Base-by-base conservation (phyloP, 768 basidiomycete species). In the Bullera alba region DNA sequence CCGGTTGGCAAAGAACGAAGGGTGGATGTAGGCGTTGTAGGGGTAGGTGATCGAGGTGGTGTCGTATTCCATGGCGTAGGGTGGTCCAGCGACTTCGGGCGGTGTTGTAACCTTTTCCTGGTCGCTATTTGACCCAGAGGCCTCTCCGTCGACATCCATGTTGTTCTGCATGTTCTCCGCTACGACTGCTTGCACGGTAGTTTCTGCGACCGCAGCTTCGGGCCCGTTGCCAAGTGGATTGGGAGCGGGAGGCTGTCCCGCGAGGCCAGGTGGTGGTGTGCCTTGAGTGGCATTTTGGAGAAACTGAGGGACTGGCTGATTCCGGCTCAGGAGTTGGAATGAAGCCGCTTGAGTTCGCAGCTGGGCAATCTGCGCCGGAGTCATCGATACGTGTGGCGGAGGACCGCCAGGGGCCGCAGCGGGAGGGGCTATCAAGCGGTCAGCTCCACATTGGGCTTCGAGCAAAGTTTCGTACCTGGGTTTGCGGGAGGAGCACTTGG, bases 21-120 rank as follows among this genome's bases (percentile, higher is more conserved):
- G 91, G 61, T 90, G 81, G 25, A 80, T 78, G 68, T 82, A 92
- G 17, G 91, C 84, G 70, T 93, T 93, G 76, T 91, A 92, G 2
- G 91, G 91, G 63, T 92, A 90, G 52, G 92, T 83, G 34, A 81
- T 80, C 0, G 88, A 90, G 50, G 80, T 77, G 46, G 80, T 75
- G 67, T 92, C 81, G 67, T 86, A 85, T 54, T 93, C 89, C 26
- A 86, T 76, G 28, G 68, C 71, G 47, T 70, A 64, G 5, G 62
- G 56, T 17, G 63, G 60, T 25, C 50, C 56, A 14, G 51, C 26
- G n/a, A n/a, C n/a, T n/a, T n/a, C n/a, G 12, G 54, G 49, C 2
- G 62, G 56, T 7, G 58, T 58, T 7, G 48, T 48, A 19, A 54
- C 46, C 26, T 56, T 58, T 44, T 64, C 60, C 5, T 39, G 48